Base-by-base conservation (phyloP, 495 filamentous ascomycete species). In the Trichoderma virens region DNA sequence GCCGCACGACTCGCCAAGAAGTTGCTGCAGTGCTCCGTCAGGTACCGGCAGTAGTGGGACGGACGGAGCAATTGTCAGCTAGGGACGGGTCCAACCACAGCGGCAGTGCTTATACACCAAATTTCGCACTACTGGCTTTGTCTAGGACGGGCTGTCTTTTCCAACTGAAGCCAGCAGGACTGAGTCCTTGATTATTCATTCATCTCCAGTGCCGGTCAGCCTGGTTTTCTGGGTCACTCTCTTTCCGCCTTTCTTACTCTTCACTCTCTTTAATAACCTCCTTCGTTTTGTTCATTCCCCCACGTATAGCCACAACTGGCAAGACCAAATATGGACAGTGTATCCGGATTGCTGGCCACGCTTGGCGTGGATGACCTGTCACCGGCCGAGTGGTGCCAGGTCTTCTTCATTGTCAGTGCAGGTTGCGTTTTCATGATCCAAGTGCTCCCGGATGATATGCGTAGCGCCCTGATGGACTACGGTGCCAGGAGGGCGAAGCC, bases 391-490 rank as follows among this genome's bases (percentile, higher is more conserved):
- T 74, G 76, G 67, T 82, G 79, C 65, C 79, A 80, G 64, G 64
- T 74, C 45, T 81, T 80, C 66, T 83, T 77, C 69, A 66, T 77
- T 59, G 63, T 81, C 59, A 73, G 74, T 13, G 71, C 77, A 2
- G 72, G 68, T 3, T 65, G 67, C 7, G 73, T 81, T 16, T 39
- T 74, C 9, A 67, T 71, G 6, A 71, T 79, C n/a, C 77, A 79
- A 0, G 71, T 68, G 5, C 59, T 78, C 23, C 77, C 82, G 0
- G 64, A 70, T 20, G 74, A 78, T n/a, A 67, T 74, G 27, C 73
- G 74, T 47, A 54, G 68, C 6, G 70, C 78, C 6, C 71, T 84
- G 47, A 71, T 78, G 31, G 76, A 77, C 67, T 84, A 84, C 64
- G 82, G 82, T n/a, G 76, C 80, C 20, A 71, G 82, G 65, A 38